Evolutionary conservation across 140 eudicot species (phyloP).

Genomic region (Cichorium intybus): DNA sequence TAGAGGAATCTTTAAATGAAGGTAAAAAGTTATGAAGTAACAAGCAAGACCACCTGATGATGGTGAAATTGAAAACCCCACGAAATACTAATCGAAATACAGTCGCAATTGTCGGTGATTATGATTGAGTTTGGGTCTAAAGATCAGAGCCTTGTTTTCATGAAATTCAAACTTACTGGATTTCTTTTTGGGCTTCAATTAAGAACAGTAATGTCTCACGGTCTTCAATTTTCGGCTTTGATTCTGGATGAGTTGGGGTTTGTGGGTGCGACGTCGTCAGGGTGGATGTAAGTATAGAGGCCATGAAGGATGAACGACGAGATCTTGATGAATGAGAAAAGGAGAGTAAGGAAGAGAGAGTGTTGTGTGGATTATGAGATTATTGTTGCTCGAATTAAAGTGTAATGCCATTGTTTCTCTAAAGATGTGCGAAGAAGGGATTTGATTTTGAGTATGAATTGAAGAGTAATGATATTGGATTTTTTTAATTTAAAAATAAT

Average conservation of each 20-base stretch:
- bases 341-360: constrained; percentile 60
- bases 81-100: constrained; percentile 59
- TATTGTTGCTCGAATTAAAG: constrained; percentile 23
- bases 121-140: constrained; percentile 66
- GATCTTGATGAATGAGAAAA: constrained; percentile 65
- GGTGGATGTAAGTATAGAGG: constrained; percentile 91
- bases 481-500: no score
- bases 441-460: background rate
- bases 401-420: constrained; percentile 24
- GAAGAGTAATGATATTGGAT: no score
- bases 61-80: constrained; percentile 49
- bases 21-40: constrained; percentile 48
- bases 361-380: constrained; percentile 54
- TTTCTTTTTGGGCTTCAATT: constrained; percentile 66
- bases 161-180: constrained; percentile 71
- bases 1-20: constrained; percentile 26
- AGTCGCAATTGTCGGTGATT: constrained; percentile 66
- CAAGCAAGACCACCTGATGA: constrained; percentile 45
- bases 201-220: constrained; percentile 48
- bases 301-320: constrained; percentile 60
- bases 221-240: constrained; percentile 78
- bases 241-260: constrained; percentile 44
- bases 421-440: background rate
- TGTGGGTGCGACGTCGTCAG: constrained; percentile 77
- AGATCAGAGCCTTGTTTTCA: constrained; percentile 96